phyloP scores from a whole-genome alignment of 331 rosid genomes.

The Malus hybrid region DNA sequence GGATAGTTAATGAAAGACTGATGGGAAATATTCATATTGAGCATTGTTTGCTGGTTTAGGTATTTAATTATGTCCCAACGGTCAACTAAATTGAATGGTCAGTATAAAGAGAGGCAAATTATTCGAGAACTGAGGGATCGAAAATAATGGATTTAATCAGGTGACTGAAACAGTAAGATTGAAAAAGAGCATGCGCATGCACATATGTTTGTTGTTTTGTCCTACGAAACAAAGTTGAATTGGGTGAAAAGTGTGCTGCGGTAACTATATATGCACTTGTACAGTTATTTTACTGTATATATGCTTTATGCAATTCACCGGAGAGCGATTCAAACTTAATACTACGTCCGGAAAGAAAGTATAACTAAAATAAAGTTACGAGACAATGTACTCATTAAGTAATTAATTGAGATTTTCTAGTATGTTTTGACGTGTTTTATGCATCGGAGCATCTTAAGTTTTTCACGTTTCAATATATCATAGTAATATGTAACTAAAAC shows the following conservation, averaged over 20 bases:
- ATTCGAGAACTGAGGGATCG: not conserved
- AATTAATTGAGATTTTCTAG: too few species aligned
- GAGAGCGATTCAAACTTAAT: too few species aligned
- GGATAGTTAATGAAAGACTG: not conserved
- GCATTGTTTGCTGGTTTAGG: not conserved
- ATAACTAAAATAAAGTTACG: too few species aligned
- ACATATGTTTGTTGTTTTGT: not conserved
- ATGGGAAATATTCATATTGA: not conserved
- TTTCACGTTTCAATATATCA: too few species aligned
- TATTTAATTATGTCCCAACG: not conserved
- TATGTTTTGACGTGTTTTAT: too few species aligned
- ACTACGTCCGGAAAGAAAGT: too few species aligned
- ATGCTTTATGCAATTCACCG: too few species aligned
- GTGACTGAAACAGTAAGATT: not conserved
- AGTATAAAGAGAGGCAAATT: not conserved
- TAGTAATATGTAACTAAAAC: too few species aligned
- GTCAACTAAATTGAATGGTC: not conserved
- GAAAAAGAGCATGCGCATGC: not conserved
- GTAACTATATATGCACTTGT: not conserved
- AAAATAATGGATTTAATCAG: too few species aligned
- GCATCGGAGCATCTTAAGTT: too few species aligned
- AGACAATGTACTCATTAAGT: too few species aligned
- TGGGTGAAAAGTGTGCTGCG: not conserved
- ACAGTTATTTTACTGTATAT: slow-evolving; percentile 4
- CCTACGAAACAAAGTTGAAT: not conserved